Conservation (phyloP, 257 asterid genomes). For the Nicotiana paniculata region DNA sequence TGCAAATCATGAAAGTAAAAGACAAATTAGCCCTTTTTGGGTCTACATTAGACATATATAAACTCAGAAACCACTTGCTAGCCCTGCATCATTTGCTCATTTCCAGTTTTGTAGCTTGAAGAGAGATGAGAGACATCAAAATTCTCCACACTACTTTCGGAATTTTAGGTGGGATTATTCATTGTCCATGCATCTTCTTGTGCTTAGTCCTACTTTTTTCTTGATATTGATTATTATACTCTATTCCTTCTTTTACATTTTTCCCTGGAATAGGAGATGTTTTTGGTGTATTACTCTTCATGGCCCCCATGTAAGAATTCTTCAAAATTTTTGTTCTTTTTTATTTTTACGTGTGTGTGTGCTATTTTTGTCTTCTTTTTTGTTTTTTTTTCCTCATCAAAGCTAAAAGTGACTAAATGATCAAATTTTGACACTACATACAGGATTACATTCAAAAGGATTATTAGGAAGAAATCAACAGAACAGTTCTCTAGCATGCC, state of each 20-base stretch:
- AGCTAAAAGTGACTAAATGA: background rate
- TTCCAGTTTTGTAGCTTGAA: background rate
- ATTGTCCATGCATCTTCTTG: background rate
- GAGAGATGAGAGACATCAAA: background rate
- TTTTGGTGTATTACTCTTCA: slow-evolving; percentile 63
- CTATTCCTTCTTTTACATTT: background rate
- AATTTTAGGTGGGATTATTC: slow-evolving; percentile 7
- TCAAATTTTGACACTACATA: background rate
- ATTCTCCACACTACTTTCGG: slow-evolving; percentile 13
- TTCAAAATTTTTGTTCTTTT: background rate
- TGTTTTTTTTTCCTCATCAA: background rate
- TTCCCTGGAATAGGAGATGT: slow-evolving; percentile 45
- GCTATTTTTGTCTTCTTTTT: background rate
- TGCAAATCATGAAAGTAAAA: background rate
- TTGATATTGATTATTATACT: background rate
- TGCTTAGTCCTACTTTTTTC: background rate
- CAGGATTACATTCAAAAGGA: slow-evolving; percentile 61
- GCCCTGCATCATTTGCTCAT: background rate
- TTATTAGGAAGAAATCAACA: slow-evolving; percentile 40
- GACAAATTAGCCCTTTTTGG: background rate
- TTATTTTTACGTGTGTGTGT: background rate
- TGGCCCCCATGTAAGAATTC: slow-evolving; percentile 59
- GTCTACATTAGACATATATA: background rate
- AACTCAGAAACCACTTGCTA: background rate
- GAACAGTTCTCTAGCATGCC: slow-evolving; percentile 60